phyloP scores from a whole-genome alignment of 2,329 filamentous ascomycete genomes.

The Talaromyces sp. region DNA sequence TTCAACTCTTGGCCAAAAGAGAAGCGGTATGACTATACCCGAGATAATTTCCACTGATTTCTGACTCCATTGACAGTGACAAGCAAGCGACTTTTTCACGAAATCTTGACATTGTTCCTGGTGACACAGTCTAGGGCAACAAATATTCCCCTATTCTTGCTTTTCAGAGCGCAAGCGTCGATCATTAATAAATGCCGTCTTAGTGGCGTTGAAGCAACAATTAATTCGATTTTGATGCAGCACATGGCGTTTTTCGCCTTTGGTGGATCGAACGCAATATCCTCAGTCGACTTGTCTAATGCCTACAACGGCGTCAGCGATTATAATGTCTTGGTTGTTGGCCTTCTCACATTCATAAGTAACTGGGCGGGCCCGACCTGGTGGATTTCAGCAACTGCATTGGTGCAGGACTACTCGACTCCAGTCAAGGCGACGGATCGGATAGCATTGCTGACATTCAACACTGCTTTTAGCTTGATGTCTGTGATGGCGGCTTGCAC shows the following conservation, averaged over 20 bases:
- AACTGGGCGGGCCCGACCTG: slow-evolving; percentile 92
- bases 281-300: slow-evolving; percentile 87
- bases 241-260: slow-evolving; percentile 83
- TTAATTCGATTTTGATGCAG: slow-evolving; percentile 69
- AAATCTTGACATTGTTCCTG: slow-evolving; percentile 70
- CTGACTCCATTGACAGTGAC: slow-evolving; percentile 8
- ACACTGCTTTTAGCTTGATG: slow-evolving; percentile 58
- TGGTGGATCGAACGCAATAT: slow-evolving; percentile 90
- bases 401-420: slow-evolving; percentile 18
- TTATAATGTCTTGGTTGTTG: slow-evolving; percentile 78
- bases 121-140: slow-evolving; percentile 80
- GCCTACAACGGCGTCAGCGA: slow-evolving; percentile 86
- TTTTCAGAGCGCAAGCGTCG: slow-evolving; percentile 62
- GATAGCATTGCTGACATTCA: slow-evolving; percentile 62
- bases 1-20: slow-evolving; percentile 1
- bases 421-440: slow-evolving; percentile 40
- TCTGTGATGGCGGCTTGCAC: slow-evolving; percentile 89
- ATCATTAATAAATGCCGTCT: slow-evolving; percentile 40
- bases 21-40: background rate
- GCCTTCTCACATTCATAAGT: slow-evolving; percentile 73
- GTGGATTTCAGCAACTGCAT: slow-evolving; percentile 64
- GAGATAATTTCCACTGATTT: background rate
- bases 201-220: slow-evolving; percentile 54
- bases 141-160: slow-evolving; percentile 78
- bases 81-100: slow-evolving; percentile 42